Evolutionary conservation across 2,329 filamentous ascomycete species (phyloP).

Genomic region (Fusarium begoniae): DNA sequence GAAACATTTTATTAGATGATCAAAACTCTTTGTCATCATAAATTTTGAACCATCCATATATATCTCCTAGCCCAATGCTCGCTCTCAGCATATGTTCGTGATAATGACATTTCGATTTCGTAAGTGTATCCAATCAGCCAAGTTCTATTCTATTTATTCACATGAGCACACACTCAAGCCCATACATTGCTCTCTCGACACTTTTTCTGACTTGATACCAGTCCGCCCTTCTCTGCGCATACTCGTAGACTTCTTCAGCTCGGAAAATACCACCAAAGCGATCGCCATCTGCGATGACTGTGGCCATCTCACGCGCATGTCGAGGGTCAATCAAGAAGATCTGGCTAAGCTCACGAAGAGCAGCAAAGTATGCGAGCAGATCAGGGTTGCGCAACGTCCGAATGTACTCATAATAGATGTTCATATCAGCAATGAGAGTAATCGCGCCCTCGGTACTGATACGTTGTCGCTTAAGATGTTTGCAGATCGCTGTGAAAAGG

Average conservation of each 20-base stretch:
- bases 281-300: constrained; percentile 90
- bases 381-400: constrained; percentile 83
- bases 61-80: constrained; percentile 16
- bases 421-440: constrained; percentile 96
- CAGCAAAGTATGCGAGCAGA: constrained; percentile 88
- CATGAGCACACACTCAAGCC: constrained; percentile 88
- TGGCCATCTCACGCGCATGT: constrained; percentile 93
- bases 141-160: constrained; percentile 52
- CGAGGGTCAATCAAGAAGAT: constrained; percentile 89
- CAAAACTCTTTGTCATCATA: constrained; percentile 17
- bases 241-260: constrained; percentile 97
- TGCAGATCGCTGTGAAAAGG: constrained; percentile 91
- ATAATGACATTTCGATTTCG: constrained; percentile 7
- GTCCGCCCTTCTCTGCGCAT: constrained; percentile 90
- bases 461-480: constrained; percentile 96
- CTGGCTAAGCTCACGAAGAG: constrained; percentile 89
- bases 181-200: constrained; percentile 97
- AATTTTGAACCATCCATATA: constrained; percentile 17
- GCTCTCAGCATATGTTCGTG: constrained; percentile 24
- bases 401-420: constrained; percentile 88
- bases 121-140: constrained; percentile 10
- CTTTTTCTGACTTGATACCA: constrained; percentile 91
- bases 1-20: constrained; percentile 10
- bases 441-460: constrained; percentile 90
- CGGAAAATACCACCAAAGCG: constrained; percentile 92